Evolutionary conservation across 106 monocot genomes (phyloP), one percentile per base, ranked within the genome.

Genomic region (Iris macrosiphon): DNA sequence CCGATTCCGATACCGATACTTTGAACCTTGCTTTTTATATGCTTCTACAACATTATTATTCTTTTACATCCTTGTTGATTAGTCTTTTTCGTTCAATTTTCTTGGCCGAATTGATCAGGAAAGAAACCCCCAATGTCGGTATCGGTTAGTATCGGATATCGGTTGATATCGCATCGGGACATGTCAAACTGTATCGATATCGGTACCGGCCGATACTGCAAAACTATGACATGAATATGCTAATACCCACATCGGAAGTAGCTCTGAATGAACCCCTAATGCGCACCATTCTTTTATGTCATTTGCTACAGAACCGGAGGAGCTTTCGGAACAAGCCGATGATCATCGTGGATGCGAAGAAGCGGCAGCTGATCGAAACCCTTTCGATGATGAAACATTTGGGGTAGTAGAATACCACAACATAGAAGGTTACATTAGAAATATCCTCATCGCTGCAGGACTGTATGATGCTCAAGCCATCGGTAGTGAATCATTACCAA

Each of bases 381-480:
- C 44, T 35, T 15, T 28, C 49, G 21, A 44, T 11, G 46, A 27
- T 40, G 73, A 66, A 51, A 39, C 40, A n/a, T 7, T 24, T 24
- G 74, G 63, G 24, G 14, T 62, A 11, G 71, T 68, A 73, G 21
- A 20, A 39, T 49, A n/a, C n/a, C n/a, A n/a, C n/a, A n/a, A 65
- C 59, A 33, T 49, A 40, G 61, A 78, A 66, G 45, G 75, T 39
- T 91, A 68, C 45, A 39, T 81, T 23, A 75, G 78, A 72, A 37
- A 65, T 6, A 60, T 85, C 53, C 85, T 92, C 18, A n/a, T 73
- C 19, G 54, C 50, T 31, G 64, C 73, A 21, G 82, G 82, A 0
- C 47, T 79, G 17, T 72, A 61, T 22, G 66, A 66, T 3, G 33
- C 37, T 15, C 45, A 32, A 52, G 13, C 45, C 41, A 68, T 65